Percentiles rank a stretch among this genome's conserved stretches.
Conservation (phyloP, 1,284 basidiomycete species). For the Ceratobasidium theobromae region DNA sequence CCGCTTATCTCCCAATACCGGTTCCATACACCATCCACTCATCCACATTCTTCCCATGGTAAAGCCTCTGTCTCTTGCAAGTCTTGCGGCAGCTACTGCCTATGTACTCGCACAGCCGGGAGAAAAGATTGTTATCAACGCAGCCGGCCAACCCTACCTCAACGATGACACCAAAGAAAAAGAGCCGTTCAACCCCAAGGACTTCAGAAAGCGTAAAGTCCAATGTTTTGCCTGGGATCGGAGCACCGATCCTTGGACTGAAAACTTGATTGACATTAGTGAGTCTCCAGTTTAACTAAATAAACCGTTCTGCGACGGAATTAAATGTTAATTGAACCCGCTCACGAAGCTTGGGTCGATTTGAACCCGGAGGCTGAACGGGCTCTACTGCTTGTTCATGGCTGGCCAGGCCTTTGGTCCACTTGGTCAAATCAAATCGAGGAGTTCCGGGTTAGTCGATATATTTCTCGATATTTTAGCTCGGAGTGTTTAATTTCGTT, state of each 20-base stretch:
- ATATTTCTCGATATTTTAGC: background rate
- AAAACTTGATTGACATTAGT: constrained; percentile 29
- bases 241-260: constrained; percentile 19
- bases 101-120: constrained; percentile 1
- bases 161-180: constrained; percentile 24
- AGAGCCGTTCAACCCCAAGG: constrained; percentile 25
- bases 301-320: too few species aligned
- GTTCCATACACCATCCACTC: too few species aligned
- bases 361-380: constrained; percentile 54
- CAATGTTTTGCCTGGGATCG: constrained; percentile 29
- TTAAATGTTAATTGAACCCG: background rate
- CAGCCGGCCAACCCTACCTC: constrained; percentile 13
- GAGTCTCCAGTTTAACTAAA: background rate
- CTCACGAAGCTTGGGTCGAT: constrained; percentile 59
- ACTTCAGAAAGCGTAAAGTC: constrained; percentile 18
- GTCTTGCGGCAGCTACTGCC: constrained; percentile 4
- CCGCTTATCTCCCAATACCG: too few species aligned
- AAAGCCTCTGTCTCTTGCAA: background rate
- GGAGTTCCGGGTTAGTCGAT: constrained; percentile 53
- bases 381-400: constrained; percentile 66
- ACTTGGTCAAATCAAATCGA: constrained; percentile 68
- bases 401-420: constrained; percentile 73
- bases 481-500: constrained; percentile 11
- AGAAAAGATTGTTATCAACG: constrained; percentile 30
- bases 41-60: background rate